A percentile compares a stretch with the other conserved stretches of the same genome.
Conservation (phyloP, 2,329 filamentous ascomycete species). For the Cephalotrichum gorgonifer region DNA sequence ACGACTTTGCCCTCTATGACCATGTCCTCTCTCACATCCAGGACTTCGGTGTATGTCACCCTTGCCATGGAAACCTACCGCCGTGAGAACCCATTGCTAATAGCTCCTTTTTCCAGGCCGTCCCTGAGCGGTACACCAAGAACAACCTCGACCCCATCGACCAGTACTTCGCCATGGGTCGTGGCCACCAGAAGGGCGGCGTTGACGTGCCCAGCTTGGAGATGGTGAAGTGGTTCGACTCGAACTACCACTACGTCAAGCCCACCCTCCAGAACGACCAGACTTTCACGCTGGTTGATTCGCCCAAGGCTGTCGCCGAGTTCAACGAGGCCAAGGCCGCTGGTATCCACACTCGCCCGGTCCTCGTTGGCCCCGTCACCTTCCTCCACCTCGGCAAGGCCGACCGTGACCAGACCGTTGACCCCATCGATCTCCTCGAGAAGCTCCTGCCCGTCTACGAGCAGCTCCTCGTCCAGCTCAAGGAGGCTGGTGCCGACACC, state of each 20-base stretch:
- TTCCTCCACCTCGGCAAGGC: constrained; percentile 98
- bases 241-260: constrained; percentile 99
- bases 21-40: constrained; percentile 97
- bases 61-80: neutral
- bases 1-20: constrained; percentile 98
- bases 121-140: constrained; percentile 88
- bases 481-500: constrained; percentile 88
- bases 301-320: constrained; percentile 88
- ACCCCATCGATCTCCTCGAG: constrained; percentile 87
- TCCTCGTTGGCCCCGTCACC: constrained; percentile 89
- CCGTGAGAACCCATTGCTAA: constrained; percentile 5
- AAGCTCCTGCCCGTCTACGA: constrained; percentile 93
- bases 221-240: constrained; percentile 99
- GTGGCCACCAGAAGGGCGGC: constrained; percentile 91
- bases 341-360: constrained; percentile 84
- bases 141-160: constrained; percentile 81
- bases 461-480: constrained; percentile 85
- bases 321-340: constrained; percentile 98
- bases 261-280: constrained; percentile 95
- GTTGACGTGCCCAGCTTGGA: constrained; percentile 90
- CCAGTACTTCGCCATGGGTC: constrained; percentile 99
- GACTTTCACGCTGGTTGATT: constrained; percentile 77
- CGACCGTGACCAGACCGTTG: constrained; percentile 85
- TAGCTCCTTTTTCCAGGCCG: constrained; percentile 47
- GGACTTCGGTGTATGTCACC: constrained; percentile 76